Evolutionary conservation across 306 rosid genomes (phyloP).

Genomic region (Inga laurina): DNA sequence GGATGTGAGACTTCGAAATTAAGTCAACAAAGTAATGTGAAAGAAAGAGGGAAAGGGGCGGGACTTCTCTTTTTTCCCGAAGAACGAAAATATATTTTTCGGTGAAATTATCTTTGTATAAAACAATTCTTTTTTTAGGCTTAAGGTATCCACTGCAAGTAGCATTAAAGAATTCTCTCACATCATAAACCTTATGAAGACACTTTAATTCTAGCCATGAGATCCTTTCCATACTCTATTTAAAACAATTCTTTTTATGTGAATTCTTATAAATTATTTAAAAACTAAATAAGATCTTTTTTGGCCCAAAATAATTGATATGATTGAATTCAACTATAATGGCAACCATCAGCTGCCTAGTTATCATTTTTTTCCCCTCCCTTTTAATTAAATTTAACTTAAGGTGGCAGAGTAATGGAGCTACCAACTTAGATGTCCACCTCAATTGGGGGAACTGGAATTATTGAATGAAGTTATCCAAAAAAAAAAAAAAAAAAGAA

Average conservation of each 20-base stretch:
- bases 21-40: background rate
- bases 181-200: fast-evolving
- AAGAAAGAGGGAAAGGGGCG: background rate
- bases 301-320: background rate
- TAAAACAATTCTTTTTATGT: background rate
- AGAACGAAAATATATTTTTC: no score
- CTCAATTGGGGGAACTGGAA: no score
- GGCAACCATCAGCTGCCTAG: background rate
- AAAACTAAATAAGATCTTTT: background rate
- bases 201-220: no score
- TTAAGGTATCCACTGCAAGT: fast-evolving
- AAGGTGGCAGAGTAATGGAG: background rate
- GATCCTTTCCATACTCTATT: fast-evolving
- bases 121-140: no score
- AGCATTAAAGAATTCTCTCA: no score
- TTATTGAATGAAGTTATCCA: no score
- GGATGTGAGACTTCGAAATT: background rate
- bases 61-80: background rate
- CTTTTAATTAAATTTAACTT: no score
- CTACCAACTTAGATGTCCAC: background rate
- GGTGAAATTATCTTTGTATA: no score
- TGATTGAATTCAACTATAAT: background rate
- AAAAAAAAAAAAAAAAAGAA: no score
- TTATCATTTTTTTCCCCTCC: background rate
- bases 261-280: no score